A percentile compares a stretch with the other conserved stretches of the same genome.
These are phyloP conservation scores for Penicillium sp. DNA, from an alignment of 2,329 filamentous ascomycete genomes.

Conservation along the genomic window DNA sequence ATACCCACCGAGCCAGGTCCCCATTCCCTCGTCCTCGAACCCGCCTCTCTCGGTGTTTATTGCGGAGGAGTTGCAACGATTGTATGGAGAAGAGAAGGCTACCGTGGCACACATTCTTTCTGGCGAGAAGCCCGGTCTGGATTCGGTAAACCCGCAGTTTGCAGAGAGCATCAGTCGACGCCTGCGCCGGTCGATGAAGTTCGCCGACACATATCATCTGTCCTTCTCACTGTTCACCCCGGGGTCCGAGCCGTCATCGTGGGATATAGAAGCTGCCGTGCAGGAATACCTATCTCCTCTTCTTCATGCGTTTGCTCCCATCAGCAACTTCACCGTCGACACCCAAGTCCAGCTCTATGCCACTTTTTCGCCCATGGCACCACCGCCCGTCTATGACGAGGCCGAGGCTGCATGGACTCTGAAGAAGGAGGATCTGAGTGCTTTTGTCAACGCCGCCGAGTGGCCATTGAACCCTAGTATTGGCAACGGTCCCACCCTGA, in stretches of 20 bases:
- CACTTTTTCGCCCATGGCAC: conserved; percentile 59
- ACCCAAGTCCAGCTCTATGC: conserved; percentile 95
- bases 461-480: conserved; percentile 96
- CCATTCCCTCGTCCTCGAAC: conserved; percentile 63
- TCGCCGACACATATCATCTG: conserved; percentile 88
- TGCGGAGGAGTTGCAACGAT: conserved; percentile 67
- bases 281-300: conserved; percentile 77
- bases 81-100: conserved; percentile 84
- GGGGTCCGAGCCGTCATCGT: conserved; percentile 70
- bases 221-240: conserved; percentile 93
- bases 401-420: conserved; percentile 60
- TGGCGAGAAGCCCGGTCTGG: conserved; percentile 44
- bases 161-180: conserved; percentile 61
- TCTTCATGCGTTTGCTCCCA: conserved; percentile 69
- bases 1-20: conserved; percentile 66
- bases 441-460: conserved; percentile 95
- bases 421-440: conserved; percentile 79
- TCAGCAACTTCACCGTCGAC: conserved; percentile 94
- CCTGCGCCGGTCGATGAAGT: conserved; percentile 80
- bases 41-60: conserved; percentile 72
- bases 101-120: conserved; percentile 73
- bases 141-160: conserved; percentile 40
- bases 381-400: conserved; percentile 53
- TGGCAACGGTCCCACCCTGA: conserved; percentile 85
- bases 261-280: conserved; percentile 83